Evolutionary conservation across 441 rosid species (phyloP), one percentile per base, ranked within the genome.

Genomic region (Arabidopsis hybrid): DNA sequence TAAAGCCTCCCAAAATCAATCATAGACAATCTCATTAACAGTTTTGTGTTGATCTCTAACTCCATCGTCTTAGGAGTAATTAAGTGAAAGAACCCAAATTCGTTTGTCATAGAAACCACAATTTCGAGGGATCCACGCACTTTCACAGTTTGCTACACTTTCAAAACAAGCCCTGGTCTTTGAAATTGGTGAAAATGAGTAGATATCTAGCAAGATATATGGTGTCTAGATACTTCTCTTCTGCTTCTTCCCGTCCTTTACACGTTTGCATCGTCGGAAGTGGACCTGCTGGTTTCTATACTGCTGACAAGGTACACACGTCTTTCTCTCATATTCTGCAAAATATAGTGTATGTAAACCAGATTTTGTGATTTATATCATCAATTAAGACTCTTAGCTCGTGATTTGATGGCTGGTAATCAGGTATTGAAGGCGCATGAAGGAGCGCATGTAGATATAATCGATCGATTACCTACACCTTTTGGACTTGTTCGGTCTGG

Each of bases 221-320:
- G 81, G 68, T 90, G 8, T 43, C 51, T 14, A 73, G 93, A 79
- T 79, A 81, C 78, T 79, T 88, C 34, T 82, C 92, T 26, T 75
- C 73, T 29, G 70, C 7, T 32, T 69, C 79, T 53, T 69, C 87
- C 21, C 68, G 72, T 72, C 92, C 88, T 64, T 74, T 91, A 0
- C 91, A 91, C 17, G 93, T 89, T 60, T 95, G 99, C 68, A 73
- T 95, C n/a, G 97, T 92, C 56, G 99, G 98, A 42, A 87, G 95
- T 64, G 98, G 97, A 56, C 98, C 98, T 46, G 97, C 97, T 67
- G 99, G 99, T 40, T 87, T 87, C 80, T 95, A 92, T 73, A 85
- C 97, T 16, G 97, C 98, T 32, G 98, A 91, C 45, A 95, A 91
- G 84, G 99, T 92, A 69, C 56, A 69, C 49, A 21, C 26, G 26